Percentiles rank a stretch among this genome's conserved stretches.
Evolutionary conservation across 2,329 filamentous ascomycete genomes (phyloP).

Genomic region (Scedosporium dehoogii): DNA sequence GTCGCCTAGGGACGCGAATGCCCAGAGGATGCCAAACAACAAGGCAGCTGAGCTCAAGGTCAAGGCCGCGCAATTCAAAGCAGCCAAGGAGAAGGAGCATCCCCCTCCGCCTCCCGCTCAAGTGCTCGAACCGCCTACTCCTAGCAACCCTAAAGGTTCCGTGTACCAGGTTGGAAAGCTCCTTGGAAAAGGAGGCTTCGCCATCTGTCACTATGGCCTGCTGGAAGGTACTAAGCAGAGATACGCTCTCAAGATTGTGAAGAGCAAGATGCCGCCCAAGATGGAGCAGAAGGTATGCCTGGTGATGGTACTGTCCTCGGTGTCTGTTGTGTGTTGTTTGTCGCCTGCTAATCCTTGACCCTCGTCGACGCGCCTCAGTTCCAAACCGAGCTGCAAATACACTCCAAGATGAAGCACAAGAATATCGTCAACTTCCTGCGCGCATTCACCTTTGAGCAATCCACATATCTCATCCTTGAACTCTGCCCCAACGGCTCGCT

Average conservation of each 20-base stretch:
- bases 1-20: constrained; percentile 55
- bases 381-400: constrained; percentile 85
- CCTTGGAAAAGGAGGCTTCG: constrained; percentile 73
- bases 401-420: constrained; percentile 93
- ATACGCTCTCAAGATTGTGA: constrained; percentile 74
- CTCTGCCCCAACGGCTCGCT: constrained; percentile 91
- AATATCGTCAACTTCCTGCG: constrained; percentile 95
- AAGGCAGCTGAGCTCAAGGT: constrained; percentile 36
- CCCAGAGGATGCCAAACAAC: constrained; percentile 35
- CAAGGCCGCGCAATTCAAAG: constrained; percentile 42
- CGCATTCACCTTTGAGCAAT: constrained; percentile 81
- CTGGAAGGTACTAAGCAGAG: constrained; percentile 55
- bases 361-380: constrained; percentile 34
- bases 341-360: background rate
- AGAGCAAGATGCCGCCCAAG: constrained; percentile 70
- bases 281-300: constrained; percentile 68
- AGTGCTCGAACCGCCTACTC: constrained; percentile 53
- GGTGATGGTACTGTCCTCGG: background rate
- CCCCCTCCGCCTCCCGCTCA: constrained; percentile 53
- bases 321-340: background rate
- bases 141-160: constrained; percentile 59
- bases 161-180: constrained; percentile 65
- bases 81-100: constrained; percentile 55
- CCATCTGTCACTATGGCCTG: constrained; percentile 68
- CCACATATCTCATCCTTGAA: constrained; percentile 89